Conservation (phyloP, 169 alveolate genomes). For the Perkinsus olseni region DNA sequence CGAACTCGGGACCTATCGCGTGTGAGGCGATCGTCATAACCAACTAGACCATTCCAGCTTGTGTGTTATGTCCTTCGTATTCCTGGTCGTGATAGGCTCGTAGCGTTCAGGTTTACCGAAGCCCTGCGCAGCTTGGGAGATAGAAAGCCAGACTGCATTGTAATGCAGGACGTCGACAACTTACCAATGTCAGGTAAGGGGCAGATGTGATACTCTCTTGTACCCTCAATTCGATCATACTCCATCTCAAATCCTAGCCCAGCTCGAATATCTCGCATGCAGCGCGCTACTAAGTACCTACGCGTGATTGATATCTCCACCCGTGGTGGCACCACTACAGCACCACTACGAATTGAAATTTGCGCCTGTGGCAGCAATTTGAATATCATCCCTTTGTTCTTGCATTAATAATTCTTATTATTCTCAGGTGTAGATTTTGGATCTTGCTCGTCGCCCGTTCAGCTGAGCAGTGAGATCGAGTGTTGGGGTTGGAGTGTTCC, state of each 20-base stretch:
- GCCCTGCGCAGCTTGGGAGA: not conserved
- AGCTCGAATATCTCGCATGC: too few relatives aligned
- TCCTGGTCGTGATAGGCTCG: not conserved
- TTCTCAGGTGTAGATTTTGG: slow-evolving; percentile 3
- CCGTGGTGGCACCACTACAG: too few relatives aligned
- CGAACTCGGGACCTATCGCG: slow-evolving; percentile 6
- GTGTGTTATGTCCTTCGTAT: not conserved
- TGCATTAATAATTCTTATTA: too few relatives aligned
- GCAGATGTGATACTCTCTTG: too few relatives aligned
- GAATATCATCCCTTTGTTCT: too few relatives aligned
- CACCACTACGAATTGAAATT: too few relatives aligned
- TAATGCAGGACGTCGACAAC: slow-evolving; percentile 8
- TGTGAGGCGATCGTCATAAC: slow-evolving; percentile 3
- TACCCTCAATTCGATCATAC: too few relatives aligned
- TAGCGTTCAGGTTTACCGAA: not conserved
- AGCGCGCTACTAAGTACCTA: too few relatives aligned
- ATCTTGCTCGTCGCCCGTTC: not conserved
- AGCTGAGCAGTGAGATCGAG: slow-evolving; percentile 5
- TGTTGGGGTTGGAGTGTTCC: slow-evolving; percentile 6
- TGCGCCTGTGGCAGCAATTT: too few relatives aligned
- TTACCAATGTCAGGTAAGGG: not conserved
- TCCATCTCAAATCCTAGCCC: too few relatives aligned
- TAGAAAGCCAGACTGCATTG: not conserved
- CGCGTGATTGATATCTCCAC: too few relatives aligned
- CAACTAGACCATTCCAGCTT: slow-evolving; percentile 1